These are phyloP conservation scores for Citrus unshiu DNA, from an alignment of 345 rosid species.

Conservation along the genomic window DNA sequence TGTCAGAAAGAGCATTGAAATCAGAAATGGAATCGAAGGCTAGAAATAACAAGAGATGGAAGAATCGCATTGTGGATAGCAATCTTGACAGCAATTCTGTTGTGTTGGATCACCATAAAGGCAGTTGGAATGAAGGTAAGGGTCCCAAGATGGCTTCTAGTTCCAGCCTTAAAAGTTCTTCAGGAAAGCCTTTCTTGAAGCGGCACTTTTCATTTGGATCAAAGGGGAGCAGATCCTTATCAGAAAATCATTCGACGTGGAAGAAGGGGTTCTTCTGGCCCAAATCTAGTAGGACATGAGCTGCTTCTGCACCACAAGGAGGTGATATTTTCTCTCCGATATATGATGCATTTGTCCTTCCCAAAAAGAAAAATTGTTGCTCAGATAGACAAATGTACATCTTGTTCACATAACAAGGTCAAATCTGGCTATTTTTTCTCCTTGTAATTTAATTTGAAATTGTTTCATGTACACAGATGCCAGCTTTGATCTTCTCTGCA, in stretches of 20 bases:
- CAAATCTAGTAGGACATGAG: slow-evolving; percentile 74
- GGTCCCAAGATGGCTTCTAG: slow-evolving; percentile 52
- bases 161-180: slow-evolving; percentile 62
- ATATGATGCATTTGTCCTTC: neutral
- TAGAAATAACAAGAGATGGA: slow-evolving; percentile 58
- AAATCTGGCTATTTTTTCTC: neutral
- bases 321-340: slow-evolving; percentile 25
- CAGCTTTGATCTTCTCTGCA: slow-evolving; percentile 16
- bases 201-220: slow-evolving; percentile 81
- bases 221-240: slow-evolving; percentile 47
- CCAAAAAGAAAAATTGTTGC: no score
- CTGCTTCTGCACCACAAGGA: slow-evolving; percentile 20
- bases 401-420: neutral
- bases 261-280: slow-evolving; percentile 91
- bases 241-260: slow-evolving; percentile 48
- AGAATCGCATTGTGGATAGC: slow-evolving; percentile 60
- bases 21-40: slow-evolving; percentile 73
- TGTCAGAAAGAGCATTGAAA: slow-evolving; percentile 79
- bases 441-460: neutral
- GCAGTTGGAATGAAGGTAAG: slow-evolving; percentile 45
- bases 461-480: slow-evolving; percentile 25
- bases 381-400: neutral
- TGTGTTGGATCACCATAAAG: slow-evolving; percentile 39
- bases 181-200: slow-evolving; percentile 59
- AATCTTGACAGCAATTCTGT: slow-evolving; percentile 49